Conservation (phyloP, 345 rosid species). For the Mangifera indica region DNA sequence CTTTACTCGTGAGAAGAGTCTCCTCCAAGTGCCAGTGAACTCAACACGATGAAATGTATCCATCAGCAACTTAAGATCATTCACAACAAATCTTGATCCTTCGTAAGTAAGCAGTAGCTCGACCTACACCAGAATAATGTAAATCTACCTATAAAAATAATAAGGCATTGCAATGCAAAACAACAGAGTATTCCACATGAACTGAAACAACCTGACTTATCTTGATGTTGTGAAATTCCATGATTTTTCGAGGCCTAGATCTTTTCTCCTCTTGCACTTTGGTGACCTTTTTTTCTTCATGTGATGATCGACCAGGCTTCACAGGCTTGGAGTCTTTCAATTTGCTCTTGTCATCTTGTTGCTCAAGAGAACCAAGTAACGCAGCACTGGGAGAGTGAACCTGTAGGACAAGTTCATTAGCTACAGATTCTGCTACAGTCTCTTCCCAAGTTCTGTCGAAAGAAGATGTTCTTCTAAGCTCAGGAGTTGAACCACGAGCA, state of each 20-base stretch:
- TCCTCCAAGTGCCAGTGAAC: constrained; percentile 96
- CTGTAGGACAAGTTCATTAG: constrained; percentile 76
- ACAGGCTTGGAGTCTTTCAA: constrained; percentile 60
- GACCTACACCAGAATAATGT: constrained; percentile 47
- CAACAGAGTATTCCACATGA: not conserved
- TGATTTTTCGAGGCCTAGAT: constrained; percentile 79
- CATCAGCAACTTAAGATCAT: constrained; percentile 94
- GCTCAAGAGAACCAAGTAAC: constrained; percentile 48
- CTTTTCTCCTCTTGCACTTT: constrained; percentile 83
- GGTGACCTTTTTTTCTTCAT: constrained; percentile 86
- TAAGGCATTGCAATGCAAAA: constrained; percentile 4
- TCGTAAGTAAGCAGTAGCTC: constrained; percentile 87
- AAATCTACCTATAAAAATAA: constrained; percentile 2
- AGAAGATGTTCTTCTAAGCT: constrained; percentile 86
- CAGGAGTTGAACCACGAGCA: constrained; percentile 46
- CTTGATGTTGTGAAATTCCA: constrained; percentile 90
- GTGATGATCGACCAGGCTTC: constrained; percentile 78
- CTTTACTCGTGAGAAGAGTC: constrained; percentile 95
- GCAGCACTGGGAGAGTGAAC: constrained; percentile 55
- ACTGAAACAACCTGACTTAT: constrained; percentile 79
- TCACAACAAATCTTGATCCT: constrained; percentile 92
- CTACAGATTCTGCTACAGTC: constrained; percentile 84
- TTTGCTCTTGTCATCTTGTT: constrained; percentile 69
- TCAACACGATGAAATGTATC: constrained; percentile 87
- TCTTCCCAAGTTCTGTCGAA: constrained; percentile 89